These are phyloP conservation scores for Warburgia ugandensis DNA, from an alignment of 164 flowering plant species.

Conservation along the genomic window DNA sequence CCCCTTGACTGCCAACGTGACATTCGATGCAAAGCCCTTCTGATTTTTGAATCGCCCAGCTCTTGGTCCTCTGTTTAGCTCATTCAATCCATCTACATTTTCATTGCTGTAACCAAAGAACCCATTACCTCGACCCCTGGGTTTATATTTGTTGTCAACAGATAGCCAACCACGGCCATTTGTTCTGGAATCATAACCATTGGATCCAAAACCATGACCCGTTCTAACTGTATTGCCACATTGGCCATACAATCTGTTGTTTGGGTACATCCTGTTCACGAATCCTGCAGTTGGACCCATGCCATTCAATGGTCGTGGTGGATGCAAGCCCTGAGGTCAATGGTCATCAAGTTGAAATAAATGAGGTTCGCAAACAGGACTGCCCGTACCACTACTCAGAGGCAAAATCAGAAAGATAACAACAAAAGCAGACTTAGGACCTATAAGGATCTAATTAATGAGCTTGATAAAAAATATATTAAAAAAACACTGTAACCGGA, in stretches of 20 bases:
- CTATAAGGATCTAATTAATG: no score
- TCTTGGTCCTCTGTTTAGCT: slow-evolving; percentile 80
- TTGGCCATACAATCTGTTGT: slow-evolving; percentile 36
- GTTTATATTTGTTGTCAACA: slow-evolving; percentile 53
- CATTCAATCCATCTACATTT: slow-evolving; percentile 69
- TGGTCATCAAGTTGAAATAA: no score
- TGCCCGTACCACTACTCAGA: no score
- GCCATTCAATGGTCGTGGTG: slow-evolving; percentile 18
- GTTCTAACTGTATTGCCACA: slow-evolving; percentile 27
- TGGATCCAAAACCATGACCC: slow-evolving; percentile 30
- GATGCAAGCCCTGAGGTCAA: slow-evolving; percentile 23
- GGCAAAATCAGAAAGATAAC: no score
- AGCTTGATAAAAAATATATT: no score
- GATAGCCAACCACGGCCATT: slow-evolving; percentile 53
- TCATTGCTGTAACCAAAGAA: slow-evolving; percentile 46
- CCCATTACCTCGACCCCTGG: slow-evolving; percentile 55
- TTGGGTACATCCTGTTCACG: slow-evolving; percentile 37
- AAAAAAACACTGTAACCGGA: no score
- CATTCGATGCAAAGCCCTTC: slow-evolving; percentile 31
- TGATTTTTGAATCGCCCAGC: slow-evolving; percentile 53
- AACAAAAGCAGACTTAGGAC: no score
- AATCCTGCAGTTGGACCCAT: slow-evolving; percentile 24
- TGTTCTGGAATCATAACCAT: slow-evolving; percentile 22
- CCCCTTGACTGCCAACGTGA: slow-evolving; percentile 43
- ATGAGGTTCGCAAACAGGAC: no score